These are phyloP conservation scores for Myxozyma vanderwaltii DNA, from an alignment of 805 yeast genomes.

Conservation along the genomic window DNA sequence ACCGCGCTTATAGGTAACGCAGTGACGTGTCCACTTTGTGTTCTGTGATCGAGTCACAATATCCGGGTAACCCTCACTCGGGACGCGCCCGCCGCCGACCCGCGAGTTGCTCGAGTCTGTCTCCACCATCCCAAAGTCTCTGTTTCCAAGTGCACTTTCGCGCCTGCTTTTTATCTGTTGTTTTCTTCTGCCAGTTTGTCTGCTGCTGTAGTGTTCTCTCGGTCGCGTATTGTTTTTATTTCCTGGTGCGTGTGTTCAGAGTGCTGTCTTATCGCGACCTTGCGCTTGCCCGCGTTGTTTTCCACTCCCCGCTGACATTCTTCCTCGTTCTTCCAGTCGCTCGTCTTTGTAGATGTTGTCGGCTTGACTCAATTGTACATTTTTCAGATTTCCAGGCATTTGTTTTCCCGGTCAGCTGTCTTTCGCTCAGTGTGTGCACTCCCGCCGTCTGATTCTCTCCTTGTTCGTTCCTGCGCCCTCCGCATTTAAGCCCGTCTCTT, in stretches of 20 bases:
- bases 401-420: neutral
- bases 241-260: neutral
- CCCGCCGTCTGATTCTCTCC: neutral
- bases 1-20: too few species aligned
- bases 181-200: too few species aligned
- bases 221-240: neutral
- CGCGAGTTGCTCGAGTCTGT: conserved; percentile 8
- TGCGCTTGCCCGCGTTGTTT: neutral
- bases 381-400: neutral
- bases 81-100: neutral
- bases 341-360: conserved; percentile 3
- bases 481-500: neutral
- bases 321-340: conserved; percentile 2
- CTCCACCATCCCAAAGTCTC: too few species aligned
- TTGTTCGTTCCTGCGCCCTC: neutral
- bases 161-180: too few species aligned
- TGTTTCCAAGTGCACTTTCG: too few species aligned
- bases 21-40: conserved; percentile 4
- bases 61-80: conserved; percentile 4
- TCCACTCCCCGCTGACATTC: conserved; percentile 8
- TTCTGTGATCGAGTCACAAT: neutral
- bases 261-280: neutral
- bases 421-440: neutral
- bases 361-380: conserved; percentile 8
- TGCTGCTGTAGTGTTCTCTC: too few species aligned